phyloP scores from a whole-genome alignment of 164 flowering plant genomes.

The Euptelea pleiosperma region DNA sequence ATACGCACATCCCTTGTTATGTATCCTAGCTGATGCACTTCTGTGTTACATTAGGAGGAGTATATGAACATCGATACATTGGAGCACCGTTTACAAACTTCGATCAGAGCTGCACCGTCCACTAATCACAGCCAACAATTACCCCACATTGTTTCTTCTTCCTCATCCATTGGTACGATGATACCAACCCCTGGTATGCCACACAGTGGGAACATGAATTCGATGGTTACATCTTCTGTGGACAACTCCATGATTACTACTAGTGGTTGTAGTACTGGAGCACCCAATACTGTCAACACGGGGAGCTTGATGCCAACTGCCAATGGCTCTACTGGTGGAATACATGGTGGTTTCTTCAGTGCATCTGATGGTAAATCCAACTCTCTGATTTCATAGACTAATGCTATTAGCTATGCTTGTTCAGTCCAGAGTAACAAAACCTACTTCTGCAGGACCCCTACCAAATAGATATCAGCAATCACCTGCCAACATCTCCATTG shows the following conservation, averaged over 20 bases:
- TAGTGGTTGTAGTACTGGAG: conserved; percentile 30
- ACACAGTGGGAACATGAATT: conserved; percentile 50
- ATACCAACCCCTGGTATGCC: conserved; percentile 96
- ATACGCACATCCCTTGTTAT: no score
- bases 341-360: conserved; percentile 47
- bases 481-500: conserved; percentile 38
- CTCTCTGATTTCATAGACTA: neutral
- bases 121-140: conserved; percentile 44
- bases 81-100: conserved; percentile 54
- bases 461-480: conserved; percentile 79
- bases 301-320: conserved; percentile 52
- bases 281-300: conserved; percentile 39
- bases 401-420: neutral
- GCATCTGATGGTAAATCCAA: conserved; percentile 53
- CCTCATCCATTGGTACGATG: conserved; percentile 78
- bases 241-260: conserved; percentile 45
- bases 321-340: conserved; percentile 36
- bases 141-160: conserved; percentile 46
- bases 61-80: conserved; percentile 68
- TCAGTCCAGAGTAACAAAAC: conserved; percentile 5
- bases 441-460: conserved; percentile 49
- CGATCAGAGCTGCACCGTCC: conserved; percentile 33
- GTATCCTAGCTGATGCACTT: neutral
- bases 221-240: conserved; percentile 47
- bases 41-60: conserved; percentile 58